Evolutionary conservation across 176 grass and related monocot genomes (phyloP).

Genomic region (Elaeis guineensis): DNA sequence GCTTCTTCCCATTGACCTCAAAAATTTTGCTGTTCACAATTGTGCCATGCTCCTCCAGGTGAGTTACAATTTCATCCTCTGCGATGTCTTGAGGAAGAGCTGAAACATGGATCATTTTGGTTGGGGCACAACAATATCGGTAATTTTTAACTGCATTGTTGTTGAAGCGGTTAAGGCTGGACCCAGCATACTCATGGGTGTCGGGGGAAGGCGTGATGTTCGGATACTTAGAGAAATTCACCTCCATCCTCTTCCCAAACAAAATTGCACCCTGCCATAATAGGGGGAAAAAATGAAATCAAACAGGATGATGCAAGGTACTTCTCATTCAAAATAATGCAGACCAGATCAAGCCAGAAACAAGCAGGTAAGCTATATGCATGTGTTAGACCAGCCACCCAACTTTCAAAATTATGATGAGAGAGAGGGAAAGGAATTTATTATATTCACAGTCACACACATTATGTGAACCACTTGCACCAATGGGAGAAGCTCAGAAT

Average conservation of each 20-base stretch:
- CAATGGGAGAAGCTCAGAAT: too few species aligned
- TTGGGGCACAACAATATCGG: slow-evolving; percentile 76
- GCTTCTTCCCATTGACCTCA: slow-evolving; percentile 77
- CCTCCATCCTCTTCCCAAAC: slow-evolving; percentile 76
- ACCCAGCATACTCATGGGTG: slow-evolving; percentile 54
- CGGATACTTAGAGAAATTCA: slow-evolving; percentile 82
- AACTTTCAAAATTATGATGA: too few species aligned
- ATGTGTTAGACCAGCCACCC: too few species aligned
- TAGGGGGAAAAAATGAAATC: too few species aligned
- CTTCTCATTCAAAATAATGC: too few species aligned
- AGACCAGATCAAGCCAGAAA: too few species aligned
- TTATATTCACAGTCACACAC: too few species aligned
- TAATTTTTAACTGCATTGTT: slow-evolving; percentile 87
- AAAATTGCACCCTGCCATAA: slow-evolving; percentile 45
- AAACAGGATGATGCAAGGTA: too few species aligned
- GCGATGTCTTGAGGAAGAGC: slow-evolving; percentile 72
- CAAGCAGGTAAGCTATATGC: too few species aligned
- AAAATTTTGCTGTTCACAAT: slow-evolving; percentile 75
- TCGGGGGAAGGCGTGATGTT: slow-evolving; percentile 68
- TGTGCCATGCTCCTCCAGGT: slow-evolving; percentile 62
- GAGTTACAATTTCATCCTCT: slow-evolving; percentile 43
- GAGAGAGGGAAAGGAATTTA: too few species aligned
- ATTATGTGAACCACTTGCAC: too few species aligned
- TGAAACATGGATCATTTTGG: slow-evolving; percentile 91
- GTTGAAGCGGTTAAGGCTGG: slow-evolving; percentile 73